Conservation (phyloP, 495 filamentous ascomycete genomes). For the Penicillium cosmopolitanum region DNA sequence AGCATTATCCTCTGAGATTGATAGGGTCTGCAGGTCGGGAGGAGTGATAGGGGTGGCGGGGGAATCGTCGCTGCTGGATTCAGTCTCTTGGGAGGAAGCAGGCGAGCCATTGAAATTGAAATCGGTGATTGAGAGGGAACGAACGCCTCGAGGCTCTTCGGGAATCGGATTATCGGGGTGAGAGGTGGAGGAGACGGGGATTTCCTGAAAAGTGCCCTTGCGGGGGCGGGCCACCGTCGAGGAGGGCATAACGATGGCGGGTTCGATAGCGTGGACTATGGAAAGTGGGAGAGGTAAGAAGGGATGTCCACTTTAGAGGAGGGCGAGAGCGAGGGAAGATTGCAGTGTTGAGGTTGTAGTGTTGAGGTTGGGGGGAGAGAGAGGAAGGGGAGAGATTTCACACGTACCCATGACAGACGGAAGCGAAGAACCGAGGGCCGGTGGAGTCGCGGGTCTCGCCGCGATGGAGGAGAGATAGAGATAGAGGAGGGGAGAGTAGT, state of each 20-base stretch:
- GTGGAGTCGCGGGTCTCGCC: slow-evolving; percentile 7
- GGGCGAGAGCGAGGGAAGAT: background rate
- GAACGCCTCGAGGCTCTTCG: slow-evolving; percentile 52
- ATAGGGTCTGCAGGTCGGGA: slow-evolving; percentile 46
- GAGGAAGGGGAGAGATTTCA: slow-evolving; percentile 1
- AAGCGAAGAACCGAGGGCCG: slow-evolving; percentile 10
- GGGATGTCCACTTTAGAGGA: background rate
- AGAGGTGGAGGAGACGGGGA: slow-evolving; percentile 52
- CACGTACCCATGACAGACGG: slow-evolving; percentile 23
- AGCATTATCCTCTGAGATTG: slow-evolving; percentile 47
- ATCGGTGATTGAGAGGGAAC: slow-evolving; percentile 44
- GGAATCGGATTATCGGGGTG: slow-evolving; percentile 63
- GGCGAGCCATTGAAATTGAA: slow-evolving; percentile 46
- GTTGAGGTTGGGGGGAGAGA: background rate
- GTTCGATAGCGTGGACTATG: slow-evolving; percentile 42
- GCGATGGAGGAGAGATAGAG: background rate
- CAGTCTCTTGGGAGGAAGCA: slow-evolving; percentile 46
- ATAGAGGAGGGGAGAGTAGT: background rate
- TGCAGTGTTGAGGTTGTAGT: background rate
- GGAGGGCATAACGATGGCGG: slow-evolving; percentile 35
- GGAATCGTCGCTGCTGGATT: slow-evolving; percentile 43
- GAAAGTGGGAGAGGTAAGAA: background rate
- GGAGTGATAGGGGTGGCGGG: slow-evolving; percentile 57
- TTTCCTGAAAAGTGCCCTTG: slow-evolving; percentile 35
- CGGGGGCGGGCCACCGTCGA: slow-evolving; percentile 29